A percentile compares a stretch with the other conserved stretches of the same genome.
phyloP scores from a whole-genome alignment of 2,329 filamentous ascomycete genomes.

The Periconia sp. region DNA sequence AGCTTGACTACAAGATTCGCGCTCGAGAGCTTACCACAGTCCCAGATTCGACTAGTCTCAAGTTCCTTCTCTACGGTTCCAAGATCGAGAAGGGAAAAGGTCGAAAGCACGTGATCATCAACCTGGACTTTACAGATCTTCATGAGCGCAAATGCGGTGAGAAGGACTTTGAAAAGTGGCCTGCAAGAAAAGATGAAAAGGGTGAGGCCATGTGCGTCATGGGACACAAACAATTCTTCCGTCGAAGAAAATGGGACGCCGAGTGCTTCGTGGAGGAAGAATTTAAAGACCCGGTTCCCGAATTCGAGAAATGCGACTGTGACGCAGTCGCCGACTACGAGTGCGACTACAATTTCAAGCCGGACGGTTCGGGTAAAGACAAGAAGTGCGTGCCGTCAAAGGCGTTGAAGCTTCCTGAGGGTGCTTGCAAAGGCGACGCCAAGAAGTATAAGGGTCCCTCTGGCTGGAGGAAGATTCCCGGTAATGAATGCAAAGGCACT shows the following conservation, averaged over 20 bases:
- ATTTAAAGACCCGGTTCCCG: conserved; percentile 77
- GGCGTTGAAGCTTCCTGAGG: conserved; percentile 70
- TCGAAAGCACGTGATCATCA: conserved; percentile 68
- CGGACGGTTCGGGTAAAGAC: conserved; percentile 52
- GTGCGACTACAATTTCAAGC: conserved; percentile 91
- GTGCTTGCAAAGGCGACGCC: conserved; percentile 72
- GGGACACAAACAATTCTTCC: conserved; percentile 91
- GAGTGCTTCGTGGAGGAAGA: conserved; percentile 88
- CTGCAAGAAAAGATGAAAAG: conserved; percentile 79
- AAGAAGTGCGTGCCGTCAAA: conserved; percentile 72
- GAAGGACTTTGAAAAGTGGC: conserved; percentile 85
- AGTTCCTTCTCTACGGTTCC: conserved; percentile 78
- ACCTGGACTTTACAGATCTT: conserved; percentile 83
- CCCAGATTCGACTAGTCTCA: conserved; percentile 89
- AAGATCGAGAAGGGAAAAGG: conserved; percentile 50
- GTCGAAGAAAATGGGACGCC: conserved; percentile 81
- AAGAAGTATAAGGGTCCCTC: conserved; percentile 84
- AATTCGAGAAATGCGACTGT: conserved; percentile 80
- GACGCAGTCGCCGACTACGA: conserved; percentile 81
- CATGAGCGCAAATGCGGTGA: conserved; percentile 80
- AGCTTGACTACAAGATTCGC: conserved; percentile 72
- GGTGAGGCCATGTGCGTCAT: conserved; percentile 88
- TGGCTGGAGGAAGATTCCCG: conserved; percentile 88
- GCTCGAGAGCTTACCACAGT: conserved; percentile 83
- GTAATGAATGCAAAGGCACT: conserved; percentile 55